Conservation (phyloP, 495 filamentous ascomycete species). For the Neurospora tetraspora region DNA sequence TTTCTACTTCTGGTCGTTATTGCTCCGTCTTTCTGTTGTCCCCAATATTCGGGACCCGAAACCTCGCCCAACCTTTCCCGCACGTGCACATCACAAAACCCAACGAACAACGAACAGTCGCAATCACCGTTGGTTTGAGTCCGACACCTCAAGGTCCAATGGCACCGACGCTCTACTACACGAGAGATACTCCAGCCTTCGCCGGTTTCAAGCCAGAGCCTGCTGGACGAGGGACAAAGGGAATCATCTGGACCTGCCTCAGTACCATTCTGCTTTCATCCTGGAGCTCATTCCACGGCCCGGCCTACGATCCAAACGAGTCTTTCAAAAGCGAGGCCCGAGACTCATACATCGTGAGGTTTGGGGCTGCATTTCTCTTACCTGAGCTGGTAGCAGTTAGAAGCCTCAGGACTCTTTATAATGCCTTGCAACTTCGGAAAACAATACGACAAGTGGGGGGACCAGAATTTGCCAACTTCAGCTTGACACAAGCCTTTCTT, state of each 20-base stretch:
- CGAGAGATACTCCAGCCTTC: neutral
- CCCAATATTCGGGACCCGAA: neutral
- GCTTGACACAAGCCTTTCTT: neutral
- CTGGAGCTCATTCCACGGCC: neutral
- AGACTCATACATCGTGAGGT: rapidly evolving
- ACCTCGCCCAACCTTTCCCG: neutral
- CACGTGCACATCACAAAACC: rapidly evolving
- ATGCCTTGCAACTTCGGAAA: neutral
- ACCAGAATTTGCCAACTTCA: neutral
- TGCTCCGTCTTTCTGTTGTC: neutral
- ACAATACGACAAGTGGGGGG: neutral
- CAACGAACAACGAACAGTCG: neutral
- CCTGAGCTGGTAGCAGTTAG: neutral
- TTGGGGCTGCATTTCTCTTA: neutral
- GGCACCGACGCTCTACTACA: neutral
- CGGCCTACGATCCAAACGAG: neutral
- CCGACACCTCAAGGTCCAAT: neutral
- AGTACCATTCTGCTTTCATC: neutral
- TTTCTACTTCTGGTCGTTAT: neutral
- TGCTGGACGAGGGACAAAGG: neutral
- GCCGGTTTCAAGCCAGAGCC: neutral
- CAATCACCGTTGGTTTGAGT: neutral
- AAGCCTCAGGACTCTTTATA: rapidly evolving
- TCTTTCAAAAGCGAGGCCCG: rapidly evolving
- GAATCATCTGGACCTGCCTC: neutral